phyloP scores from a whole-genome alignment of 257 asterid genomes.

The Rhazya stricta region DNA sequence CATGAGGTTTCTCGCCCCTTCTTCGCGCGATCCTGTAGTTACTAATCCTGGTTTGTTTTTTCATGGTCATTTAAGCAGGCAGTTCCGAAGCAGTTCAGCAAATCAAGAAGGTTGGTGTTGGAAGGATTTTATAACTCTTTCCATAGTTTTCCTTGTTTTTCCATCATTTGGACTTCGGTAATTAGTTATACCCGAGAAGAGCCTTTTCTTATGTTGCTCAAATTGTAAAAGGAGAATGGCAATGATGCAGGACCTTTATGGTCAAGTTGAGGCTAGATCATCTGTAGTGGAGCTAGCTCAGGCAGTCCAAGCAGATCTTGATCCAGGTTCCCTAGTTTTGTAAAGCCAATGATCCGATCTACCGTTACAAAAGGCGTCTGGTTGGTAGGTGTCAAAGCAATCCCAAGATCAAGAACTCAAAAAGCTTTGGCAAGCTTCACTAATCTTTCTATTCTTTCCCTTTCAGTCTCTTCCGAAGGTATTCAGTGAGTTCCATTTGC shows the following conservation, averaged over 20 bases:
- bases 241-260: conserved; percentile 15
- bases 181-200: conserved; percentile 5
- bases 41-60: background rate
- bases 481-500: conserved; percentile 43
- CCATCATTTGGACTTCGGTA: background rate
- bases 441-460: background rate
- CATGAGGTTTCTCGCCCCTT: background rate
- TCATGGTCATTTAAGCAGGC: conserved; percentile 9
- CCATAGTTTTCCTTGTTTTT: background rate
- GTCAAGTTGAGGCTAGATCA: conserved; percentile 22
- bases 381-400: conserved; percentile 32
- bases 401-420: background rate
- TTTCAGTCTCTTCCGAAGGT: conserved; percentile 39
- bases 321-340: conserved; percentile 40
- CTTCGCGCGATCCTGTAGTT: background rate
- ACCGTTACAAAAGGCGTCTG: conserved; percentile 43
- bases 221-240: conserved; percentile 27
- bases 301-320: conserved; percentile 33
- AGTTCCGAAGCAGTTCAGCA: conserved; percentile 7
- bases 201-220: conserved; percentile 15
- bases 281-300: conserved; percentile 39
- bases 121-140: background rate
- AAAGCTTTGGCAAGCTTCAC: background rate
- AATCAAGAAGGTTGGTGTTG: conserved; percentile 19
- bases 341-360: conserved; percentile 49